phyloP scores from a whole-genome alignment of 257 asterid genomes.

The Penstemon barbatus region DNA sequence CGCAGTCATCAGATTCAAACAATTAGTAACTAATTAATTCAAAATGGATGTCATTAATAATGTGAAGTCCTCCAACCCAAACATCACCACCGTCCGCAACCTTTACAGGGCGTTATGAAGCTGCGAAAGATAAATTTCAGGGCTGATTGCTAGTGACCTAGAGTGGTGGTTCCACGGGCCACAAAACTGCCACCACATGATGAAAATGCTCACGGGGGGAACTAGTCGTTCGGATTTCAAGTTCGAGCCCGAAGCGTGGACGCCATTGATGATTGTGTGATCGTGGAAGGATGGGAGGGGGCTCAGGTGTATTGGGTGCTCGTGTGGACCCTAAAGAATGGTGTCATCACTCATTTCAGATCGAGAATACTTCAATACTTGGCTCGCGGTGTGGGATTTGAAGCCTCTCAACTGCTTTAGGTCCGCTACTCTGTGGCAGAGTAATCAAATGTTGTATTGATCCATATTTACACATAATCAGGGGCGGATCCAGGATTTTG shows the following conservation, averaged over 20 bases:
- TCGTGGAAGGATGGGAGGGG: slow-evolving; percentile 95
- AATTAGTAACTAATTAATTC: too few species aligned
- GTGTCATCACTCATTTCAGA: slow-evolving; percentile 71
- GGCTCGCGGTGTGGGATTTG: slow-evolving; percentile 77
- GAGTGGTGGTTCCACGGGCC: slow-evolving; percentile 99
- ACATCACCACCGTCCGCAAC: slow-evolving; percentile 44
- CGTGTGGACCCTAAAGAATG: slow-evolving; percentile 76
- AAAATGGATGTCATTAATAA: slow-evolving; percentile 37
- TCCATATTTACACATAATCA: too few species aligned
- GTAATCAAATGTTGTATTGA: slow-evolving; percentile 47
- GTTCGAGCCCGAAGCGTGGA: slow-evolving; percentile 66
- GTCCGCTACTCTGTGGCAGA: slow-evolving; percentile 77
- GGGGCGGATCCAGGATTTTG: too few species aligned
- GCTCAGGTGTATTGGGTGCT: slow-evolving; percentile 83
- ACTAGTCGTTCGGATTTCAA: slow-evolving; percentile 34
- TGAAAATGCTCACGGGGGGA: slow-evolving; percentile 88
- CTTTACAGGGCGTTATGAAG: slow-evolving; percentile 61
- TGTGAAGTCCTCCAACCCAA: slow-evolving; percentile 21
- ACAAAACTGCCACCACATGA: slow-evolving; percentile 86
- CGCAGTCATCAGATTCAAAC: too few species aligned
- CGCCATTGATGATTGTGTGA: slow-evolving; percentile 56
- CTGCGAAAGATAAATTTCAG: slow-evolving; percentile 35
- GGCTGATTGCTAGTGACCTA: slow-evolving; percentile 53
- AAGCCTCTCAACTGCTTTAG: slow-evolving; percentile 39
- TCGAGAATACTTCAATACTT: slow-evolving; percentile 79